These are phyloP conservation scores for Termitomyces sp. DNA, from an alignment of 768 basidiomycete genomes.

Conservation along the genomic window DNA sequence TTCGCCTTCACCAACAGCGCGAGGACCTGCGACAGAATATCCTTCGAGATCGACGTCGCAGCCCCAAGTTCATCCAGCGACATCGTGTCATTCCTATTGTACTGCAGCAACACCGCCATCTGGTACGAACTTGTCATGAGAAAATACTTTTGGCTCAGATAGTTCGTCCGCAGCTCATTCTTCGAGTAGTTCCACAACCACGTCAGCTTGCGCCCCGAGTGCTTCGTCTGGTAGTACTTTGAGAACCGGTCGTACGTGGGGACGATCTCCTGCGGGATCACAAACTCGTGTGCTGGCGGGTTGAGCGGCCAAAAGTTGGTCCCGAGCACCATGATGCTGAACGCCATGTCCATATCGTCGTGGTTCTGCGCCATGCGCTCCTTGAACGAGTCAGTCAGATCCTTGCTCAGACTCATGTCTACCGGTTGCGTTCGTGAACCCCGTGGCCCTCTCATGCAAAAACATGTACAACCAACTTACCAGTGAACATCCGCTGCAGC, in stretches of 20 bases:
- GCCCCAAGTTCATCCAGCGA: slow-evolving; percentile 74
- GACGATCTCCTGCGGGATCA: slow-evolving; percentile 82
- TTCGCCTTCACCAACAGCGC: slow-evolving; percentile 83
- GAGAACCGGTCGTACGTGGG: slow-evolving; percentile 90
- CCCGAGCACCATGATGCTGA: slow-evolving; percentile 91
- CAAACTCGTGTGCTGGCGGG: slow-evolving; percentile 80
- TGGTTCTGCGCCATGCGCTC: slow-evolving; percentile 89
- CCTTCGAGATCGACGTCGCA: slow-evolving; percentile 79
- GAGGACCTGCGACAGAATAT: slow-evolving; percentile 69
- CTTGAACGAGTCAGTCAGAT: slow-evolving; percentile 95
- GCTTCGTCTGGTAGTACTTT: slow-evolving; percentile 92
- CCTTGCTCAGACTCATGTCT: slow-evolving; percentile 97
- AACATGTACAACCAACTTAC: no score
- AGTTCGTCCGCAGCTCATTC: slow-evolving; percentile 94
- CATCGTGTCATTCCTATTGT: slow-evolving; percentile 88
- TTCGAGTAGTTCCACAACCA: slow-evolving; percentile 99
- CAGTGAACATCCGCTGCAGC: slow-evolving; percentile 97
- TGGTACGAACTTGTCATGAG: slow-evolving; percentile 96
- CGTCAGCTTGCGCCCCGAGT: slow-evolving; percentile 91
- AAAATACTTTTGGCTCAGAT: slow-evolving; percentile 93
- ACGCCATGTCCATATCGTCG: slow-evolving; percentile 86
- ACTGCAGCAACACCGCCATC: slow-evolving; percentile 93
- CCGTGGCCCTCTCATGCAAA: no score
- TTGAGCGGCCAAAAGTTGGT: slow-evolving; percentile 97
- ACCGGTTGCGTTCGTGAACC: slow-evolving; percentile 4